Conservation (phyloP, 352 stramenopile genomes). For the Ophiocytium majus region DNA sequence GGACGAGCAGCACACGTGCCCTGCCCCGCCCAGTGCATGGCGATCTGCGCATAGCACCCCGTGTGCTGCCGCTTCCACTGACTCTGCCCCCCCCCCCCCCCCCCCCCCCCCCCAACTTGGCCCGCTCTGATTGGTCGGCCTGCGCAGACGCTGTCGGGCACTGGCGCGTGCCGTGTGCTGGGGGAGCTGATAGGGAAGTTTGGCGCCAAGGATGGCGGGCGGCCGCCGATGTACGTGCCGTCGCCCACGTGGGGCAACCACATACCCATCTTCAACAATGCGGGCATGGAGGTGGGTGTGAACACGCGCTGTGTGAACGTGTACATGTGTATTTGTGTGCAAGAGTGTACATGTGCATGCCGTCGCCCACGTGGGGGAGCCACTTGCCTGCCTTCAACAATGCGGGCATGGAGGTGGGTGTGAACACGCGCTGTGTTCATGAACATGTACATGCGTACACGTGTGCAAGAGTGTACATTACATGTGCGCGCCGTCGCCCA, state of each 20-base stretch:
- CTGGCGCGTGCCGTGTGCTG: conserved; percentile 90
- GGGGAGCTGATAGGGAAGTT: conserved; percentile 90
- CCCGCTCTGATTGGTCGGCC: too few species aligned
- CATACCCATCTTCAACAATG: conserved; percentile 79
- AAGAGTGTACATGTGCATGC: conserved; percentile 98
- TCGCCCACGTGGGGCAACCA: conserved; percentile 99
- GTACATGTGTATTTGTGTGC: too few species aligned
- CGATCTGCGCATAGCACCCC: too few species aligned
- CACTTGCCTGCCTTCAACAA: conserved; percentile 86
- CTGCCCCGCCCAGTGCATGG: too few species aligned
- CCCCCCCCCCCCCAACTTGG: too few species aligned
- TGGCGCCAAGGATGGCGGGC: conserved; percentile 61
- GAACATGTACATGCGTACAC: too few species aligned
- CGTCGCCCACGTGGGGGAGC: conserved; percentile 99
- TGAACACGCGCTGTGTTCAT: too few species aligned
- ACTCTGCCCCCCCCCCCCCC: too few species aligned
- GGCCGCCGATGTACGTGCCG: conserved; percentile 87
- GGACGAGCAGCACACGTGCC: too few species aligned
- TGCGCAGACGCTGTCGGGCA: conserved; percentile 92
- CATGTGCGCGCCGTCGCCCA: conserved; percentile 98
- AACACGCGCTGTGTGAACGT: too few species aligned
- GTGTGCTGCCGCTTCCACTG: too few species aligned
- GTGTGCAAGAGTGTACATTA: too few species aligned
- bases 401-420: conserved; percentile 73
- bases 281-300: conserved; percentile 72